Evolutionary conservation across 139 green algal species (phyloP).

Genomic region (Micromonas commoda): DNA sequence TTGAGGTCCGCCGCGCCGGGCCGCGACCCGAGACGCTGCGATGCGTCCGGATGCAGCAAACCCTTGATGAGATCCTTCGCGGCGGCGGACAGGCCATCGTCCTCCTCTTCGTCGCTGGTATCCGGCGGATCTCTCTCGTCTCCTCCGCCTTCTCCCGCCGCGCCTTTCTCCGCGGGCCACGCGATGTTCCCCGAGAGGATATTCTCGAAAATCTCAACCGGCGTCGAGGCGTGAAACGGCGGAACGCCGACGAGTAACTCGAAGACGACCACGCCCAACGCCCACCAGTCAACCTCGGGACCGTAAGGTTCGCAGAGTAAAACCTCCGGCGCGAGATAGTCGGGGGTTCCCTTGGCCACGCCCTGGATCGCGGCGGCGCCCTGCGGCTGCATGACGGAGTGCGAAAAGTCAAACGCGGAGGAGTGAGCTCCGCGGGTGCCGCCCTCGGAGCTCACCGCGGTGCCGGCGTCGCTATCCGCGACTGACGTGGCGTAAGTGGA

Average conservation of each 20-base stretch:
- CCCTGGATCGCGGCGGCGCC: background rate
- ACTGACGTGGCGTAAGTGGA: too few species aligned
- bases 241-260: constrained; percentile 68
- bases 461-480: too few species aligned
- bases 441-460: too few species aligned
- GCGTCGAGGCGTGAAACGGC: constrained; percentile 42
- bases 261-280: constrained; percentile 74
- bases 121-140: background rate
- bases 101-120: background rate
- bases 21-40: constrained; percentile 33
- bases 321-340: constrained; percentile 93
- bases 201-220: constrained; percentile 21
- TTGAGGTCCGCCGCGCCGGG: constrained; percentile 7
- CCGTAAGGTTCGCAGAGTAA: constrained; percentile 63
- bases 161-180: background rate
- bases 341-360: constrained; percentile 64
- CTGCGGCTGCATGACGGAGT: too few species aligned
- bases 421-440: too few species aligned
- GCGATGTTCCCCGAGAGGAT: constrained; percentile 5
- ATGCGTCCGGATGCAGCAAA: constrained; percentile 49
- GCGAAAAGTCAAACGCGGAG: too few species aligned
- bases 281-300: constrained; percentile 73
- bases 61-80: constrained; percentile 48
- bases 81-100: constrained; percentile 8
- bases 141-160: background rate